Evolutionary conservation across 805 yeast genomes (phyloP).

Genomic region (Starmerella riodocensis): DNA sequence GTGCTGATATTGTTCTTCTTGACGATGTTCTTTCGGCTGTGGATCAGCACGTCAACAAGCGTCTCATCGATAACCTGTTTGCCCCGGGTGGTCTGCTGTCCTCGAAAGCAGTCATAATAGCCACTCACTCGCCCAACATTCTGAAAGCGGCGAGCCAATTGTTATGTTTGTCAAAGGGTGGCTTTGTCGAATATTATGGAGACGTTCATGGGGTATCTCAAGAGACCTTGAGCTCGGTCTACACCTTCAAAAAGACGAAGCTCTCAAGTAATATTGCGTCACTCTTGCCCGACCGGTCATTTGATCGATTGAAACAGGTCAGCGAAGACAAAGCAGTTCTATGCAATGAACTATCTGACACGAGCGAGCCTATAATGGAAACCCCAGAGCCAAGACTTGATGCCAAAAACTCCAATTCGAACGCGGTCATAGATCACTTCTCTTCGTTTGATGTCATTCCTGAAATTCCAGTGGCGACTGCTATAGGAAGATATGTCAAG

Average conservation of each 20-base stretch:
- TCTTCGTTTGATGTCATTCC: background rate
- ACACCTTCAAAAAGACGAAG: no score
- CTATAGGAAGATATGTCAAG: background rate
- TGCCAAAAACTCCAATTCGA: background rate
- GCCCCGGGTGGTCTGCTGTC: slow-evolving; percentile 67
- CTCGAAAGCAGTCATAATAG: slow-evolving; percentile 59
- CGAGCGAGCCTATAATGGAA: no score
- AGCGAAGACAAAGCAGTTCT: no score
- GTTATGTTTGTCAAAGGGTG: slow-evolving; percentile 2
- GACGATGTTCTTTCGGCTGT: slow-evolving; percentile 93
- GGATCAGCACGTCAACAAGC: slow-evolving; percentile 76
- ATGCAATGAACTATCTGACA: no score
- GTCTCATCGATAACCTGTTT: slow-evolving; percentile 57
- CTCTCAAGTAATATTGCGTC: no score
- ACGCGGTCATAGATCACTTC: background rate
- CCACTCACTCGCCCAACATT: slow-evolving; percentile 79
- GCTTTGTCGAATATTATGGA: slow-evolving; percentile 4
- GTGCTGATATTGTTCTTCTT: slow-evolving; percentile 73
- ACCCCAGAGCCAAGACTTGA: no score
- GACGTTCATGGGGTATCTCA: background rate
- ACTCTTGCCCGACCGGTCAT: background rate
- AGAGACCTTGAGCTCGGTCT: no score
- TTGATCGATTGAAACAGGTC: slow-evolving; percentile 1
- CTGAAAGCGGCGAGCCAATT: slow-evolving; percentile 25
- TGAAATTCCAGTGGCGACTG: background rate